Evolutionary conservation across 192 early-diverging fungal genomes (phyloP), one percentile per base, ranked within the genome.

Genomic region (Dissophora ornata): DNA sequence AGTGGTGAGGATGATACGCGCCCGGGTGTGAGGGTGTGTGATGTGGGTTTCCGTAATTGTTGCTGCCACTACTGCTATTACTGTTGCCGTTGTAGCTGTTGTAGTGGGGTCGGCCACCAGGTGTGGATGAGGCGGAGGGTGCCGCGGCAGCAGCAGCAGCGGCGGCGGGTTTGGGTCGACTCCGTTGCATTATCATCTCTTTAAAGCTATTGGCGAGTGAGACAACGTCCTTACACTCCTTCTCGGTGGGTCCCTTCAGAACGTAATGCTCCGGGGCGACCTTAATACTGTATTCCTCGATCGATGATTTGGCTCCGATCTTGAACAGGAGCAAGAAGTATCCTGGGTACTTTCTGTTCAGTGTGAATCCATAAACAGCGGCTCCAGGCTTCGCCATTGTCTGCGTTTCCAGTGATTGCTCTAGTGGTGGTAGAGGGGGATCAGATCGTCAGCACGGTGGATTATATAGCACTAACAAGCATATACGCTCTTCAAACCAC

Each of bases 361-460:
- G 69, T 40, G 91, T 89, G 42, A 97, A 89, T 40, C 92, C 95
- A 81, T 98, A 98, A 1, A 88, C 87, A 26, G 94, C 91, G 85
- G 86, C 44, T 82, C 87, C 57, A 64, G 93, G 81, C 84, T 87
- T 80, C 56, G 84, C 47, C 66, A 79, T 73, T 61, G 87, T 78
- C 62, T 79, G 55, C 53, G 82, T 57, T 33, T 84, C 58, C 60
- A 84, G 40, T 79, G 73, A 59, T 70, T 84, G 33, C 63, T 80
- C 79, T 86, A 83, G 70, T 73, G 22, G 10, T 0, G 4, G 15
- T 10, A 38, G 12, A 50, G 53, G 62, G 71, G 22, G 38, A 33
- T n/a, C n/a, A 70, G 65, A 40, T 57, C 77, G 55, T 1, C 62
- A 57, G 7, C 22, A 50, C 4, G 18, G 15, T 6, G 21, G n/a